phyloP scores from a whole-genome alignment of 2,329 filamentous ascomycete genomes.

The Graphiopsis chlorocephala region DNA sequence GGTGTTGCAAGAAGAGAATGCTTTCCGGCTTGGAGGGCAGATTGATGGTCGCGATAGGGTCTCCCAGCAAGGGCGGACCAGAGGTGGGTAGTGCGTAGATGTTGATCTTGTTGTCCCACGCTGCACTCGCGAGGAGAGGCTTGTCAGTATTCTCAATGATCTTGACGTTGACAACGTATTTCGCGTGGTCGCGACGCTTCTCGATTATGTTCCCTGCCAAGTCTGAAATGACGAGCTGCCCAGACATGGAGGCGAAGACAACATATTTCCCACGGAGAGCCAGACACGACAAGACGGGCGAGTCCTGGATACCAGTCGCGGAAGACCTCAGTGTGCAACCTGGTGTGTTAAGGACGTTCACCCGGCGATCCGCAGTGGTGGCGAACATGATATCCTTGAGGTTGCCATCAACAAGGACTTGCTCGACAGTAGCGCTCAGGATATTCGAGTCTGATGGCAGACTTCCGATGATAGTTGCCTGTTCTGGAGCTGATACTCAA shows the following conservation, averaged over 20 bases:
- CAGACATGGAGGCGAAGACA: slow-evolving; percentile 59
- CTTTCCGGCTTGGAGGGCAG: slow-evolving; percentile 57
- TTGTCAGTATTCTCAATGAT: slow-evolving; percentile 31
- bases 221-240: slow-evolving; percentile 52
- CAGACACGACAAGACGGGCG: slow-evolving; percentile 54
- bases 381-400: slow-evolving; percentile 36
- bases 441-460: slow-evolving; percentile 53
- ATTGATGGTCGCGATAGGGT: slow-evolving; percentile 42
- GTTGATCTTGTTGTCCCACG: slow-evolving; percentile 58
- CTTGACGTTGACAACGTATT: slow-evolving; percentile 57
- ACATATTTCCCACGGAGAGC: slow-evolving; percentile 45
- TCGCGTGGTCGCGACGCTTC: slow-evolving; percentile 55
- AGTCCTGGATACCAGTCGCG: slow-evolving; percentile 44
- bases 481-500: slow-evolving; percentile 42
- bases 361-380: slow-evolving; percentile 47
- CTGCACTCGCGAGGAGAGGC: slow-evolving; percentile 54
- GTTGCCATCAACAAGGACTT: slow-evolving; percentile 14
- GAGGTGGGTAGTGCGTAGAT: slow-evolving; percentile 44
- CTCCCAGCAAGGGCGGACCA: slow-evolving; percentile 34
- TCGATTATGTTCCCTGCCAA: slow-evolving; percentile 42
- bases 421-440: slow-evolving; percentile 42
- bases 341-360: slow-evolving; percentile 46
- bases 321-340: slow-evolving; percentile 37
- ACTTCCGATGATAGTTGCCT: slow-evolving; percentile 40
- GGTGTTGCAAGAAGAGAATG: slow-evolving; percentile 52